Percentiles rank a stretch among this genome's conserved stretches.
These are phyloP conservation scores for Teratosphaeria viscida DNA, from an alignment of 2,329 filamentous ascomycete species.

Conservation along the genomic window DNA sequence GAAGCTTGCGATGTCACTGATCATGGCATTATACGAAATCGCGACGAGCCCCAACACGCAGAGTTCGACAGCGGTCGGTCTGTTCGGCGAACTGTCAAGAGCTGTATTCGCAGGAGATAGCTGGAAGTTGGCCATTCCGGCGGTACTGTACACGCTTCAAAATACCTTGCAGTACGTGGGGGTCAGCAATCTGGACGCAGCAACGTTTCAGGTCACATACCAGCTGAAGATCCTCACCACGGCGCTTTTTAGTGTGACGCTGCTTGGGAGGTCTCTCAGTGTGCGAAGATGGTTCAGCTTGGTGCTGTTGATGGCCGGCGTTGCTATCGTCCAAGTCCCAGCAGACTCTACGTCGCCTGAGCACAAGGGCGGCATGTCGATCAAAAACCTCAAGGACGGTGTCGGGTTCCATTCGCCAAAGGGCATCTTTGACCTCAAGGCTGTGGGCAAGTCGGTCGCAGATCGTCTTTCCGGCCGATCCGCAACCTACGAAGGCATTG, in stretches of 20 bases:
- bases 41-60: slow-evolving; percentile 69
- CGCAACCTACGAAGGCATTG: slow-evolving; percentile 83
- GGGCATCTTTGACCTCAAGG: slow-evolving; percentile 65
- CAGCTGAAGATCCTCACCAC: slow-evolving; percentile 91
- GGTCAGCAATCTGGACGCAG: slow-evolving; percentile 80
- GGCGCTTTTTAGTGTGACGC: slow-evolving; percentile 71
- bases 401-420: slow-evolving; percentile 48
- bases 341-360: slow-evolving; percentile 28
- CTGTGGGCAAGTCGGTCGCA: slow-evolving; percentile 45
- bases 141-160: slow-evolving; percentile 77
- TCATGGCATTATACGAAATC: slow-evolving; percentile 78
- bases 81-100: slow-evolving; percentile 69
- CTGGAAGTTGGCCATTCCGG: slow-evolving; percentile 89
- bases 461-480: slow-evolving; percentile 54
- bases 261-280: slow-evolving; percentile 63
- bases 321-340: slow-evolving; percentile 76
- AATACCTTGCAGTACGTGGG: slow-evolving; percentile 92
- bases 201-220: slow-evolving; percentile 87
- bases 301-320: slow-evolving; percentile 67
- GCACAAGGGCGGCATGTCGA: slow-evolving; percentile 43
- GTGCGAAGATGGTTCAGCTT: slow-evolving; percentile 70
- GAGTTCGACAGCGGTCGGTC: slow-evolving; percentile 43
- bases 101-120: slow-evolving; percentile 81
- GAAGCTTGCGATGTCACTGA: slow-evolving; percentile 77
- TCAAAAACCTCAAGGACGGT: slow-evolving; percentile 53